Percentiles rank a stretch among this genome's conserved stretches.
phyloP scores from a whole-genome alignment of 1,139 yeast genomes.

The Magnusiomyces magnusii region DNA sequence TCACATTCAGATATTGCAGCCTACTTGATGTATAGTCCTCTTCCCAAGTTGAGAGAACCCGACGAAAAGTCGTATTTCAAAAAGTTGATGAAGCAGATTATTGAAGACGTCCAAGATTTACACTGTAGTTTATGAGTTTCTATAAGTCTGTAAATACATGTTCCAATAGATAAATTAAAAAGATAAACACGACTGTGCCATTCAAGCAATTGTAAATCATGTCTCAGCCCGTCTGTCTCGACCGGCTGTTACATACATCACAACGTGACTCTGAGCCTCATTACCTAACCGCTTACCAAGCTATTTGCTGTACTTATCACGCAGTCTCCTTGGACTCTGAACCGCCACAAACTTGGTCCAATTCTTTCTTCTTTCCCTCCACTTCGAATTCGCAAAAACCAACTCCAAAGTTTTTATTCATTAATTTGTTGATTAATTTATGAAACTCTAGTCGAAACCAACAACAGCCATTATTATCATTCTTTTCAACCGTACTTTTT shows the following conservation, averaged over 20 bases:
- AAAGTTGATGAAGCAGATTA: slow-evolving; percentile 23
- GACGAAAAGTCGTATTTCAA: slow-evolving; percentile 26
- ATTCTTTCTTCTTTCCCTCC: not conserved
- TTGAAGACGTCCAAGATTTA: slow-evolving; percentile 21
- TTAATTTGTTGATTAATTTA: too few relatives aligned
- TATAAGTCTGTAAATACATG: not conserved
- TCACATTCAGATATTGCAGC: slow-evolving; percentile 3
- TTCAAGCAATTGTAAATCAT: too few relatives aligned
- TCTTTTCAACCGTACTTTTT: not conserved
- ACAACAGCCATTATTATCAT: too few relatives aligned
- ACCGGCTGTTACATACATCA: too few relatives aligned
- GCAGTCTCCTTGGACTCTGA: not conserved
- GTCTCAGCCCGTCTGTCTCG: too few relatives aligned
- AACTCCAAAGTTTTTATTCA: too few relatives aligned
- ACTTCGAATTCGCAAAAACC: not conserved
- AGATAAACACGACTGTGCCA: too few relatives aligned
- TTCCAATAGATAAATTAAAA: too few relatives aligned
- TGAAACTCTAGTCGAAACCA: too few relatives aligned
- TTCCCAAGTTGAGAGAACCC: slow-evolving; percentile 25
- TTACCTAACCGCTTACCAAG: not conserved
- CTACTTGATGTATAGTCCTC: slow-evolving; percentile 20
- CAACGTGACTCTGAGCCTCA: too few relatives aligned
- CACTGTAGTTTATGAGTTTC: slow-evolving; percentile 3
- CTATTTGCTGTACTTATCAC: not conserved
- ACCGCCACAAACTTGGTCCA: not conserved